Percentiles rank a stretch among this genome's conserved stretches.
Conservation (phyloP, 2,329 filamentous ascomycete species). For the Sarocladium brachiariae region DNA sequence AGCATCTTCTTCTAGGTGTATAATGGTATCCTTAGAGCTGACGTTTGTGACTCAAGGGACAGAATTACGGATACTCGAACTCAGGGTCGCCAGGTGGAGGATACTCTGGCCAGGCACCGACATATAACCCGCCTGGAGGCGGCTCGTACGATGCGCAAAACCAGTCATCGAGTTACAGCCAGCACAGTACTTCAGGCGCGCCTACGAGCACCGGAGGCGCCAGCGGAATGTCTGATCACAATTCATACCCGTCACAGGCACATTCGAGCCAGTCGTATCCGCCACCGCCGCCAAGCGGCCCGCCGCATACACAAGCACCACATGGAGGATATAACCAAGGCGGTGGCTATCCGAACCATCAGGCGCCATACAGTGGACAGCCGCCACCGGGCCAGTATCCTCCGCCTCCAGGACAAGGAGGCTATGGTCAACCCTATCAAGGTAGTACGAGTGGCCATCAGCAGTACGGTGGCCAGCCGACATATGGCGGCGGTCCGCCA, state of each 20-base stretch:
- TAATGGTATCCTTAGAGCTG: not conserved
- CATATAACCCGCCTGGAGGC: conserved; percentile 29
- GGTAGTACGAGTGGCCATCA: conserved; percentile 11
- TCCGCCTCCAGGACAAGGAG: conserved; percentile 7
- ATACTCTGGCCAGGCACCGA: conserved; percentile 57
- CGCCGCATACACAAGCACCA: conserved; percentile 14
- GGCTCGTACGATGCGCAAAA: conserved; percentile 12
- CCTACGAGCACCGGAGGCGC: not conserved
- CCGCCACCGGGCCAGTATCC: conserved; percentile 7
- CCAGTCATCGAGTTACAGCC: not conserved
- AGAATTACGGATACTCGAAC: conserved; percentile 59
- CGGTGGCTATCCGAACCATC: conserved; percentile 9
- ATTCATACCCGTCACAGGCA: not conserved
- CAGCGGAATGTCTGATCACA: conserved; percentile 2
- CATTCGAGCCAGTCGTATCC: conserved; percentile 16
- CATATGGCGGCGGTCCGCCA: conserved; percentile 17
- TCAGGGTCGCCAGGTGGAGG: conserved; percentile 40
- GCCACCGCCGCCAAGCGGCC: conserved; percentile 17
- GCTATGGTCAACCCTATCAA: not conserved
- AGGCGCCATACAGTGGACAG: conserved; percentile 14
- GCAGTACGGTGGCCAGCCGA: conserved; percentile 19
- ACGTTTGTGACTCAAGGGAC: conserved; percentile 27
- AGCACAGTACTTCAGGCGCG: not conserved
- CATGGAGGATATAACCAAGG: conserved; percentile 15
- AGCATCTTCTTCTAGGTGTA: conserved; percentile 20